Evolutionary conservation across 352 stramenopile genomes (phyloP).

Genomic region (Saprolegnia parasitica): DNA sequence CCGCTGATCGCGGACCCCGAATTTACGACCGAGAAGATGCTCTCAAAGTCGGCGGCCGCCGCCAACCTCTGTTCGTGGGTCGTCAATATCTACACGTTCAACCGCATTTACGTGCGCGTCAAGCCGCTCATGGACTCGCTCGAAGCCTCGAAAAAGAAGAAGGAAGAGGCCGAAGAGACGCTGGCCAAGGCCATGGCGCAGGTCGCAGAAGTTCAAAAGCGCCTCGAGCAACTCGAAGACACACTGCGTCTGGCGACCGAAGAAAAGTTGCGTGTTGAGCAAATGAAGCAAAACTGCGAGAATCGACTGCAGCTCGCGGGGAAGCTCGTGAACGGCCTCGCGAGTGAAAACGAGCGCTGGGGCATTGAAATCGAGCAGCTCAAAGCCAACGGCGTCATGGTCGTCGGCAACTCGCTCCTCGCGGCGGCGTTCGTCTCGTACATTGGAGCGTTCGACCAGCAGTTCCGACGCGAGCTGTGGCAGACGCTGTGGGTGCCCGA

Average conservation of each 20-base stretch:
- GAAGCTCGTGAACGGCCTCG: constrained; percentile 93
- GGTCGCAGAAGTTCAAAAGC: constrained; percentile 91
- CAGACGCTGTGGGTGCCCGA: constrained; percentile 84
- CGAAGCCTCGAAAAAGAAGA: constrained; percentile 91
- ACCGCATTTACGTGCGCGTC: constrained; percentile 98
- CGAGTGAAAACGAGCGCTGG: constrained; percentile 96
- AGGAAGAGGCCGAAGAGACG: constrained; percentile 89
- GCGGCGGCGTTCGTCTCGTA: constrained; percentile 97
- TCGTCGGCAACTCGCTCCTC: constrained; percentile 95
- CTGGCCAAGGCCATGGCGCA: constrained; percentile 88
- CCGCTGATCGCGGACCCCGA: constrained; percentile 90
- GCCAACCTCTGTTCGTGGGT: constrained; percentile 98
- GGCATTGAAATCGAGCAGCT: constrained; percentile 95
- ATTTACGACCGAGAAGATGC: constrained; percentile 96
- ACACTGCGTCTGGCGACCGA: constrained; percentile 91
- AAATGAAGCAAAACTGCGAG: constrained; percentile 92
- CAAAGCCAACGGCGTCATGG: constrained; percentile 91
- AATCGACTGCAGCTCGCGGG: constrained; percentile 90
- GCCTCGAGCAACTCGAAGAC: constrained; percentile 89
- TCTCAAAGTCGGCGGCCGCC: constrained; percentile 93
- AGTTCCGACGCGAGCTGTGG: constrained; percentile 82
- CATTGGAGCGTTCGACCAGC: constrained; percentile 95
- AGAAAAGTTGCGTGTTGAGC: constrained; percentile 96
- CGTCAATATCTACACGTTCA: constrained; percentile 97
- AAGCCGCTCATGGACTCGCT: constrained; percentile 98